Evolutionary conservation across 2,329 filamentous ascomycete genomes (phyloP), one percentile per base, ranked within the genome.

Genomic region (Pseudogymnoascus sp.): DNA sequence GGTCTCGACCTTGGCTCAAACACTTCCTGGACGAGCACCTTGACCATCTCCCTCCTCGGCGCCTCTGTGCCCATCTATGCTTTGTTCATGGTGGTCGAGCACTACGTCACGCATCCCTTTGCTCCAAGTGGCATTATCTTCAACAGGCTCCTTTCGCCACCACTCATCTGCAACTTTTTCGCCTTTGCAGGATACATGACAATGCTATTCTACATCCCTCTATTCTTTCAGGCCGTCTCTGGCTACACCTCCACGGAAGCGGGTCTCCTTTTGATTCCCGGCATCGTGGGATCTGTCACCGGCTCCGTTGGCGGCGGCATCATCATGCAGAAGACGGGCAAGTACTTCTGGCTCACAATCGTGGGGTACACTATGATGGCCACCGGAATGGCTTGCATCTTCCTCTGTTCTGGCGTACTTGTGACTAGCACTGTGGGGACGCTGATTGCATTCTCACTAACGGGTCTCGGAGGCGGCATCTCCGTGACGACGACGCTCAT

Each of bases 1-100:
- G 88, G 87, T 9, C 78, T 93, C 11, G 89, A 93, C 70, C 81
- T 83, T 58, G 89, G 89, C 31, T 86, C 85, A 62, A 92, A 92
- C 71, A 76, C 84, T 7, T 83, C 85, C 26, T 92, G 90, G 88
- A 77, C 72, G 8, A 74, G 84, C 50, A 78, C 74, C 1, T 71
- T 83, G 58, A 85, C 88, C 1, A 75, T 89, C 31, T 73, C 79
- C 8, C 80, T 82, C 0, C 77, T 91, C 3, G 75, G 76, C 26
- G 68, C 82, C 5, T 82, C 85, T 0, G 72, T 81, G 0, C 74
- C 80, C 0, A 75, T 90, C 1, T 89, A 90, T 70, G 72, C 78
- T 21, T 63, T 84, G n/a, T 92, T 93, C 72, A 66, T 90, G 24
- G 71, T 86, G 24, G 79, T 92, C 61, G 90, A 93, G 74, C 83